phyloP scores from a whole-genome alignment of 139 green algal genomes.

The Volvox africanus region DNA sequence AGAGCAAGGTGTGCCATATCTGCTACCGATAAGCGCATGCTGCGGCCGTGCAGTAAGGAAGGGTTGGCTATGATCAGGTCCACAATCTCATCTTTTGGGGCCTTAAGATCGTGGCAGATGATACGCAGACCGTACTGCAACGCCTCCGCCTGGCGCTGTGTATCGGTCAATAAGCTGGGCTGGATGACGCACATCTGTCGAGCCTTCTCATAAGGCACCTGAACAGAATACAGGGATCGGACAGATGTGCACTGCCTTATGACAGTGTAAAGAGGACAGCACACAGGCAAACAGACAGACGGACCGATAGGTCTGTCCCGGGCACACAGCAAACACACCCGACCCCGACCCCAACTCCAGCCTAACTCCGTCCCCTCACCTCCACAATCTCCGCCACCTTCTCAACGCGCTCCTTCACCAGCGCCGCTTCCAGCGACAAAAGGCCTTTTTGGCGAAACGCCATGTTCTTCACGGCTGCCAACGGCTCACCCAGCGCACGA shows the following conservation, averaged over 20 bases:
- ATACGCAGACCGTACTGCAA: constrained; percentile 61
- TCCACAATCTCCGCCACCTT: constrained; percentile 57
- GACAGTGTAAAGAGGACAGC: neutral
- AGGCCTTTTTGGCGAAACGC: constrained; percentile 63
- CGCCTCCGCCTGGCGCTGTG: constrained; percentile 62
- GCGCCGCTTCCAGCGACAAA: constrained; percentile 45
- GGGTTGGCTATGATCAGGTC: constrained; percentile 70
- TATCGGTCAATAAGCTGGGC: constrained; percentile 65
- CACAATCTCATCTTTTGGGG: constrained; percentile 69
- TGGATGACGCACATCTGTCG: constrained; percentile 65
- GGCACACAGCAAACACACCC: neutral
- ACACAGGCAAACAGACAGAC: no score
- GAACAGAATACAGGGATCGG: no score
- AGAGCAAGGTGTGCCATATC: constrained; percentile 73
- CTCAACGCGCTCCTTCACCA: constrained; percentile 52
- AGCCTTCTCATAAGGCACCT: constrained; percentile 61
- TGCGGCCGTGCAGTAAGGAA: constrained; percentile 65
- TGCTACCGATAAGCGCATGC: constrained; percentile 67
- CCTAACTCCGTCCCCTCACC: constrained; percentile 41
- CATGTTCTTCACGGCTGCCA: constrained; percentile 64
- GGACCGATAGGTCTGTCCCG: no score
- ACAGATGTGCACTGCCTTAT: no score
- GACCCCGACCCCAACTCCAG: no score
- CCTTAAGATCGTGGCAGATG: constrained; percentile 71
- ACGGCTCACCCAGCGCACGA: constrained; percentile 49